These are phyloP conservation scores for Quercus parvula DNA, from an alignment of 306 rosid genomes.

Conservation along the genomic window DNA sequence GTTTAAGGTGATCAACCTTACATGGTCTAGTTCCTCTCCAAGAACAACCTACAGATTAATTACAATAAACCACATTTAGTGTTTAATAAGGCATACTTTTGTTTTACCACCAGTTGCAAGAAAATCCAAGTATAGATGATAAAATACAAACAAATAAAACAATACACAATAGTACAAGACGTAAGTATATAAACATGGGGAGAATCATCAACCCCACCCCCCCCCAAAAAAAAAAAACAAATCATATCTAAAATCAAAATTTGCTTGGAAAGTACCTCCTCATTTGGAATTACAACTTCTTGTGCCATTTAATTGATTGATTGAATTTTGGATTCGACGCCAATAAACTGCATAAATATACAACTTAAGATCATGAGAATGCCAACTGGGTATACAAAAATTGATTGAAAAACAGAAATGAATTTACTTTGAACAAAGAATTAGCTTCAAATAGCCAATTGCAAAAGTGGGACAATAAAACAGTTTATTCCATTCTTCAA, in stretches of 20 bases:
- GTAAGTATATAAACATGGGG: neutral
- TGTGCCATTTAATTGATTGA: slow-evolving; percentile 45
- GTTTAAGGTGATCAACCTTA: slow-evolving; percentile 77
- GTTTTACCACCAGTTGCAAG: neutral
- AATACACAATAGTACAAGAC: neutral
- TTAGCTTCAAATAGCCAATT: neutral
- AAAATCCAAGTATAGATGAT: neutral
- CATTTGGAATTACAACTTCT: slow-evolving; percentile 31
- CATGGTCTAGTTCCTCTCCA: slow-evolving; percentile 70
- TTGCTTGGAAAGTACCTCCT: slow-evolving; percentile 39
- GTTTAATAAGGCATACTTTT: neutral
- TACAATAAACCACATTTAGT: slow-evolving; percentile 13
- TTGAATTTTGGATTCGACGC: neutral
- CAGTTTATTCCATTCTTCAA: neutral
- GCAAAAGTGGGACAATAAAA: too few species aligned
- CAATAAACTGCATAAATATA: slow-evolving; percentile 20
- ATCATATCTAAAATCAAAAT: neutral
- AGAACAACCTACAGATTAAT: slow-evolving; percentile 58
- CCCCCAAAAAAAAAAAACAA: neutral
- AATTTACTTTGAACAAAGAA: neutral
- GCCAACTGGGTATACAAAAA: neutral
- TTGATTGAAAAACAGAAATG: neutral
- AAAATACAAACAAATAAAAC: neutral
- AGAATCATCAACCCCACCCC: too few species aligned
- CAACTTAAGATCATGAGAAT: neutral